phyloP scores from a whole-genome alignment of 352 stramenopile species.

The Pythium coloratum region DNA sequence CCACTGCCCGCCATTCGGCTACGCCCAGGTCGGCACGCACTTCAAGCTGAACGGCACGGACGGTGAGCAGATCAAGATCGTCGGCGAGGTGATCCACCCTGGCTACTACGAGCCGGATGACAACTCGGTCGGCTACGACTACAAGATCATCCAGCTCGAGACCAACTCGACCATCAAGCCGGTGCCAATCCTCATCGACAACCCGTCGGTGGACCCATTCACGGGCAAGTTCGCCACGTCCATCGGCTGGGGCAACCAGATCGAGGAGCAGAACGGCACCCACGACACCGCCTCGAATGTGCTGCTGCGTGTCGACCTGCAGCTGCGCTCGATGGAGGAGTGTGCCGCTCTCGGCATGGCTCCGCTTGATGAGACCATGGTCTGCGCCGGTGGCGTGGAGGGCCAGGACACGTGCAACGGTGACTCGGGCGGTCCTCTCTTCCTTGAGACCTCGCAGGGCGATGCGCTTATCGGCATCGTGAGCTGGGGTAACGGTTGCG shows the following conservation, averaged over 20 bases:
- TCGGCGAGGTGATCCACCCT: constrained; percentile 19
- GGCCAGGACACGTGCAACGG: constrained; percentile 30
- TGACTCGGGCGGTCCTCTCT: constrained; percentile 32
- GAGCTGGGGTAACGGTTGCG: constrained; percentile 28
- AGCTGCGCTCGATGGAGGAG: not conserved
- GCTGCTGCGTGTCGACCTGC: not conserved
- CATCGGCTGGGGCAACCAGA: constrained; percentile 20
- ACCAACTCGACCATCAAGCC: constrained; percentile 5
- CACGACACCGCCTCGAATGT: constrained; percentile 15
- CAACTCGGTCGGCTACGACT: constrained; percentile 11
- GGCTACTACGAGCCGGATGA: constrained; percentile 12
- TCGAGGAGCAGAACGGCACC: constrained; percentile 15
- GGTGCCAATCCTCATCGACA: constrained; percentile 13
- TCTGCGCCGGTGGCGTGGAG: constrained; percentile 21
- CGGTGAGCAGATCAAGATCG: constrained; percentile 26
- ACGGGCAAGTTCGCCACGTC: constrained; percentile 15
- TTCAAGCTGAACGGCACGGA: constrained; percentile 23
- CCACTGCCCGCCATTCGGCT: constrained; percentile 22
- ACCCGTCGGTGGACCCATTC: constrained; percentile 5
- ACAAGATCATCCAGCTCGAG: constrained; percentile 26
- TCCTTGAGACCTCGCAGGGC: constrained; percentile 14
- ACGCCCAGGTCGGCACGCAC: constrained; percentile 26
- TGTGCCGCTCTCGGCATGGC: constrained; percentile 4
- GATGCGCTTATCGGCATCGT: constrained; percentile 27
- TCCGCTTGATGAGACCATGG: constrained; percentile 18